phyloP scores from a whole-genome alignment of 192 early-diverging fungal species.

The Mortierella alpina region DNA sequence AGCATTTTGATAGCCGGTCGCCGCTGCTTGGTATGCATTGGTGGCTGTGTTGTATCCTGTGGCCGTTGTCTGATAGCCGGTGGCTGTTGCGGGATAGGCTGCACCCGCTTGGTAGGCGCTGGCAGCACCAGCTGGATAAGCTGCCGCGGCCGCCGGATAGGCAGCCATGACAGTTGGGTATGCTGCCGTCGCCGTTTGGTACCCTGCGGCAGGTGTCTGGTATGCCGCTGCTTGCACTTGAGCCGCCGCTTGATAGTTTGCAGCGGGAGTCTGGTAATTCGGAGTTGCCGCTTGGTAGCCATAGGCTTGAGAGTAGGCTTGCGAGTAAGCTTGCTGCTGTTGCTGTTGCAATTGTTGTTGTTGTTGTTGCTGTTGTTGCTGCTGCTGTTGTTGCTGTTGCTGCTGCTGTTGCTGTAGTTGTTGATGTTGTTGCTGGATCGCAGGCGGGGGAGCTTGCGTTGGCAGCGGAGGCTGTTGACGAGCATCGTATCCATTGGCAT shows the following conservation, averaged over 20 bases:
- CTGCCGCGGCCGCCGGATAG: slow-evolving; percentile 16
- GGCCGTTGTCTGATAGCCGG: slow-evolving; percentile 18
- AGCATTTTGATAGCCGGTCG: slow-evolving; percentile 23
- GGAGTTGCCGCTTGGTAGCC: slow-evolving; percentile 23
- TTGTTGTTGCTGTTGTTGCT: slow-evolving; percentile 18
- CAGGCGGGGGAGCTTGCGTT: slow-evolving; percentile 33
- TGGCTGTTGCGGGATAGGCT: slow-evolving; percentile 10
- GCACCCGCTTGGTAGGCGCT: slow-evolving; percentile 34
- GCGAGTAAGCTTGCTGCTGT: slow-evolving; percentile 21
- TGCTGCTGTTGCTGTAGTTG: slow-evolving; percentile 37
- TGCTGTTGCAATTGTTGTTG: slow-evolving; percentile 12
- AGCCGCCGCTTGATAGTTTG: slow-evolving; percentile 14
- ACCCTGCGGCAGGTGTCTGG: slow-evolving; percentile 20
- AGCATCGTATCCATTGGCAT: slow-evolving; percentile 21
- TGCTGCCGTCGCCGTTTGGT: slow-evolving; percentile 16
- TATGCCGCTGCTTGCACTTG: slow-evolving; percentile 1
- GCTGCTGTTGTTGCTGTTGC: slow-evolving; percentile 23
- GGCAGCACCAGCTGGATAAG: slow-evolving; percentile 7
- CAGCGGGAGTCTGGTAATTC: slow-evolving; percentile 11
- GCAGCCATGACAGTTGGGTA: slow-evolving; percentile 9
- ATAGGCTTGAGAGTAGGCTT: slow-evolving; percentile 40
- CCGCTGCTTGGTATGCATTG: slow-evolving; percentile 12
- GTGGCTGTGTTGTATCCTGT: slow-evolving; percentile 11
- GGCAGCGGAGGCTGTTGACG: slow-evolving; percentile 44
- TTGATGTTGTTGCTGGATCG: slow-evolving; percentile 30